Evolutionary conservation across 805 yeast species (phyloP).

Genomic region (Pichia thaimueangensis): DNA sequence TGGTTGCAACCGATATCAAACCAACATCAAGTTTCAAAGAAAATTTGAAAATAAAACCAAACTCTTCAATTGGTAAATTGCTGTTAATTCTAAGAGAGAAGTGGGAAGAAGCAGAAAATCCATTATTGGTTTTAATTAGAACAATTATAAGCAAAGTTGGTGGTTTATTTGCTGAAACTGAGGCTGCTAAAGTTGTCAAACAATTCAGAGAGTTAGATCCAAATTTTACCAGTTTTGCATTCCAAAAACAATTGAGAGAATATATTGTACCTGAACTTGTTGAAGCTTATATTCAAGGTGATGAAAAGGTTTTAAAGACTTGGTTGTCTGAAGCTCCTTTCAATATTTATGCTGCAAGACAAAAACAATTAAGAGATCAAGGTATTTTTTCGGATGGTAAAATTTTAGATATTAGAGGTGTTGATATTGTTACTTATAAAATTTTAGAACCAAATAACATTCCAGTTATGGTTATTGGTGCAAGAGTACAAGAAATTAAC

Average conservation of each 20-base stretch:
- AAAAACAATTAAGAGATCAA: conserved; percentile 87
- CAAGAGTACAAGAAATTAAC: conserved; percentile 95
- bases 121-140: conserved; percentile 73
- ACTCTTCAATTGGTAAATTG: conserved; percentile 62
- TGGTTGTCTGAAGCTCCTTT: conserved; percentile 98
- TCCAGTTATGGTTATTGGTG: conserved; percentile 89
- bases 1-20: conserved; percentile 77
- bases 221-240: conserved; percentile 68
- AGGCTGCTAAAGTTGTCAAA: conserved; percentile 85
- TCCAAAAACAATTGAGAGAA: conserved; percentile 78
- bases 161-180: conserved; percentile 93
- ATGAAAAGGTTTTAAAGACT: conserved; percentile 67
- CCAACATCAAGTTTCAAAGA: conserved; percentile 50
- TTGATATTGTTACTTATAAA: conserved; percentile 84
- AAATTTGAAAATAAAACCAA: conserved; percentile 54
- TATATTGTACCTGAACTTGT: conserved; percentile 91
- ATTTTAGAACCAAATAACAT: conserved; percentile 82
- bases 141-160: conserved; percentile 74
- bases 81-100: conserved; percentile 55
- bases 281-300: conserved; percentile 93
- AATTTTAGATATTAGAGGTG: conserved; percentile 90
- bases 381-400: conserved; percentile 87
- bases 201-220: conserved; percentile 89
- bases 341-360: conserved; percentile 89
- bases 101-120: conserved; percentile 94